Conservation (phyloP, 2,329 filamentous ascomycete genomes). For the Hymenoscyphus repandus region DNA sequence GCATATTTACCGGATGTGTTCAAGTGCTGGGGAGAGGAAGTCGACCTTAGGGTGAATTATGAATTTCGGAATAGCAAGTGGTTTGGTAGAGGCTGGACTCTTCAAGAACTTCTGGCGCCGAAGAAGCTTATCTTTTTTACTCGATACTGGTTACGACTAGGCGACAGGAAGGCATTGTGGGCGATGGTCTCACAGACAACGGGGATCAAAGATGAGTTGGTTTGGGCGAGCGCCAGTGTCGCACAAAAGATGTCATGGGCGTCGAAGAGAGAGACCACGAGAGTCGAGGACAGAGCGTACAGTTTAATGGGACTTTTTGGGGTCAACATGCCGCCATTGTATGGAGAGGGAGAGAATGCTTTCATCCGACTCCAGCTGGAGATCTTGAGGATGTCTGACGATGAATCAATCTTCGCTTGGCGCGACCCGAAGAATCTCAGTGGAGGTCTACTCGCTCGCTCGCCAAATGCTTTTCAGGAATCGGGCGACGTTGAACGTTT, state of each 20-base stretch:
- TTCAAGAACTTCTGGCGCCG: constrained; percentile 1
- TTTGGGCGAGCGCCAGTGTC: neutral
- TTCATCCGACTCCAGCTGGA: constrained; percentile 34
- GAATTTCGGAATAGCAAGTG: neutral
- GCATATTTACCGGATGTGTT: neutral
- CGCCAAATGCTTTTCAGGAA: neutral
- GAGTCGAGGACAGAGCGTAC: constrained; percentile 24
- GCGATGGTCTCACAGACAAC: neutral
- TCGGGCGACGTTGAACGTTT: neutral
- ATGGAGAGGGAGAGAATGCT: constrained; percentile 32
- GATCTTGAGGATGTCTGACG: constrained; percentile 31
- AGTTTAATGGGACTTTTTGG: constrained; percentile 29
- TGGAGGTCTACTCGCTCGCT: constrained; percentile 5
- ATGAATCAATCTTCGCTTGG: constrained; percentile 34
- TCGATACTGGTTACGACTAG: neutral
- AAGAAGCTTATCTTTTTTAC: neutral
- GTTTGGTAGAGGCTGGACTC: neutral
- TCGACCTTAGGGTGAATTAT: neutral
- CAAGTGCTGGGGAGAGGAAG: neutral
- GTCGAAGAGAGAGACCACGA: neutral
- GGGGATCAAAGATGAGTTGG: neutral
- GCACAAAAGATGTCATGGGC: constrained; percentile 2
- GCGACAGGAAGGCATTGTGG: neutral
- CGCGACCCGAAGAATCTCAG: neutral
- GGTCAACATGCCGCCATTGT: constrained; percentile 33